A percentile compares a stretch with the other conserved stretches of the same genome.
Conservation (phyloP, 495 filamentous ascomycete species). For the Penicillium salamii region DNA sequence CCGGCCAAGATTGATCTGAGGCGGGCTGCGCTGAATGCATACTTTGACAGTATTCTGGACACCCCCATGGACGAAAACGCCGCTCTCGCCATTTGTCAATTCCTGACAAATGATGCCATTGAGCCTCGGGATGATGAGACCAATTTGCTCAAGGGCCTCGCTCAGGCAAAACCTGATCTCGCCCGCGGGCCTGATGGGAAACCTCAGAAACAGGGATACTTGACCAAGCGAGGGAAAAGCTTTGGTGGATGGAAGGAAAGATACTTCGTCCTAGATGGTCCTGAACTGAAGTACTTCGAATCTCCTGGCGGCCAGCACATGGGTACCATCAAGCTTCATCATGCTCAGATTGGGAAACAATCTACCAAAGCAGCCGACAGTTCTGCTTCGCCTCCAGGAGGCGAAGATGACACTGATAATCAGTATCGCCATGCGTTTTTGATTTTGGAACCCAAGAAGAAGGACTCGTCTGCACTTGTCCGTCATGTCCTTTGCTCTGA, state of each 20-base stretch:
- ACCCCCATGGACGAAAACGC: conserved; percentile 75
- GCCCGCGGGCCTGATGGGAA: conserved; percentile 57
- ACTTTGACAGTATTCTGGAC: conserved; percentile 80
- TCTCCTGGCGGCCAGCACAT: conserved; percentile 81
- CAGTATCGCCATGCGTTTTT: conserved; percentile 97
- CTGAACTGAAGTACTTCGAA: conserved; percentile 89
- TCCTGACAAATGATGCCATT: conserved; percentile 81
- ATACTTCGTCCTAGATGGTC: conserved; percentile 89
- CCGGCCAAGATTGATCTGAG: conserved; percentile 91
- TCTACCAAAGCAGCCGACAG: conserved; percentile 53
- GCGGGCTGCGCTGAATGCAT: conserved; percentile 74
- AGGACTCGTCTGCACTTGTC: conserved; percentile 86
- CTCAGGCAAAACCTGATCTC: conserved; percentile 38
- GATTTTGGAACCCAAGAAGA: conserved; percentile 92
- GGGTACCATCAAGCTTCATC: conserved; percentile 87
- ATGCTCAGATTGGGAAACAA: conserved; percentile 92
- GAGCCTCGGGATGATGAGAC: conserved; percentile 69
- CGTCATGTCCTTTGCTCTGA: conserved; percentile 95
- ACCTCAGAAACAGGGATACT: conserved; percentile 80
- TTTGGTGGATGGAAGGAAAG: conserved; percentile 99
- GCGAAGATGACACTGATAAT: conserved; percentile 76
- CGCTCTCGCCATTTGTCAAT: conserved; percentile 81
- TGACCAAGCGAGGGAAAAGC: conserved; percentile 96
- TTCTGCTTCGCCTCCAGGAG: conserved; percentile 56
- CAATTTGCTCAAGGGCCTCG: conserved; percentile 44